Evolutionary conservation across 176 grass and related monocot species (phyloP).

Genomic region (Paspalum notatum): DNA sequence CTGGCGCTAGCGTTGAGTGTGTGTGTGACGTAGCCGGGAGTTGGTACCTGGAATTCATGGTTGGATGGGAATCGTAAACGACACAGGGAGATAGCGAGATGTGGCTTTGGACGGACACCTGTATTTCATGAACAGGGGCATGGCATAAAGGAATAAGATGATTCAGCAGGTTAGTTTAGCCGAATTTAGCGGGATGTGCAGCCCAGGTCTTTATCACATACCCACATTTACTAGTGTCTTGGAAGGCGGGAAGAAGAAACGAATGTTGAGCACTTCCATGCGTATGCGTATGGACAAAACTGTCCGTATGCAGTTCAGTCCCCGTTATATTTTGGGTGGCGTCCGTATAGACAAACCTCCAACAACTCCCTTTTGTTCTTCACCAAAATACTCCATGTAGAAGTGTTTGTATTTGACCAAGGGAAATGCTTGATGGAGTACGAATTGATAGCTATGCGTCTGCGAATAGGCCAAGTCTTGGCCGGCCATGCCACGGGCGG

Average conservation of each 20-base stretch:
- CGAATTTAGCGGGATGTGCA: slow-evolving; percentile 40
- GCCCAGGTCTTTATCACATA: slow-evolving; percentile 11
- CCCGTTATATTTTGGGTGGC: background rate
- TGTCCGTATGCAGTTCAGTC: slow-evolving; percentile 37
- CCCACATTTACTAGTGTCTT: slow-evolving; percentile 32
- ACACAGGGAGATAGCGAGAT: background rate
- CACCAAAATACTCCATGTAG: background rate
- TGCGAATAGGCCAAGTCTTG: slow-evolving; percentile 32
- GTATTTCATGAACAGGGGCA: slow-evolving; percentile 16
- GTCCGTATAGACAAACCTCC: background rate
- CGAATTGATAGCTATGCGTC: slow-evolving; percentile 13
- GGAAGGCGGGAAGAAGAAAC: slow-evolving; percentile 35
- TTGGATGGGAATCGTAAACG: background rate
- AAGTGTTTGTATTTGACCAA: background rate
- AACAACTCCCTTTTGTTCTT: background rate
- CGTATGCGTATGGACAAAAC: slow-evolving; percentile 22
- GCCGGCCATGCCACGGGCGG: slow-evolving; percentile 42
- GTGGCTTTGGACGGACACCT: background rate
- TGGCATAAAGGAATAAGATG: slow-evolving; percentile 34
- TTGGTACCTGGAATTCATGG: slow-evolving; percentile 31
- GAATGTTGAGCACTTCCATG: slow-evolving; percentile 27
- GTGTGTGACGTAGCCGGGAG: slow-evolving; percentile 38
- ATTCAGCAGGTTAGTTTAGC: slow-evolving; percentile 6
- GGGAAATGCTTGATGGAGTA: background rate
- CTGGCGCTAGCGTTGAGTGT: slow-evolving; percentile 1